phyloP scores from a whole-genome alignment of 306 rosid genomes.

The Trifolium fragiferum region DNA sequence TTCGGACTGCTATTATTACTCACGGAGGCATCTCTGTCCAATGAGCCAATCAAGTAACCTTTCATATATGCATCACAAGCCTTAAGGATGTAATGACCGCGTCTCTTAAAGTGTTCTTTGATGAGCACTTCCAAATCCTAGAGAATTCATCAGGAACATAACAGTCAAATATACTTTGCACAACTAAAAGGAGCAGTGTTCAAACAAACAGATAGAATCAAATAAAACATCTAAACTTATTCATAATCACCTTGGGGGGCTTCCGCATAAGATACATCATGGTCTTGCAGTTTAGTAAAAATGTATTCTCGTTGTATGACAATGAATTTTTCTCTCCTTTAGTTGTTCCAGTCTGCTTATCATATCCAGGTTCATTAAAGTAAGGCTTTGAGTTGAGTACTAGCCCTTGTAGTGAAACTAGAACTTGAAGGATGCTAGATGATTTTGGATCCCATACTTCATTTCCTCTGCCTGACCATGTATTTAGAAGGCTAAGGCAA shows the following conservation, averaged over 20 bases:
- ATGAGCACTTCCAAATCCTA: slow-evolving; percentile 88
- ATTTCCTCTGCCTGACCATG: slow-evolving; percentile 99
- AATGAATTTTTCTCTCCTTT: slow-evolving; percentile 98
- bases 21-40: slow-evolving; percentile 68
- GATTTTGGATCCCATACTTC: slow-evolving; percentile 99
- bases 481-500: slow-evolving; percentile 97
- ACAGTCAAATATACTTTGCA: slow-evolving; percentile 38
- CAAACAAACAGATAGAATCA: background rate
- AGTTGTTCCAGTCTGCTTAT: slow-evolving; percentile 94
- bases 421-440: slow-evolving; percentile 97
- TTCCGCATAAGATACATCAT: slow-evolving; percentile 93
- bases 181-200: slow-evolving; percentile 4
- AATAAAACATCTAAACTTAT: slow-evolving; percentile 10
- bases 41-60: slow-evolving; percentile 83
- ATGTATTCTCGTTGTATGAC: slow-evolving; percentile 94
- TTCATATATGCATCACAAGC: slow-evolving; percentile 96
- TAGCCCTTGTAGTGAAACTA: slow-evolving; percentile 96
- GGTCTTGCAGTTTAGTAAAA: slow-evolving; percentile 91
- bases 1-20: slow-evolving; percentile 62
- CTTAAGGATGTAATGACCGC: slow-evolving; percentile 89
- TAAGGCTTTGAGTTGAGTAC: slow-evolving; percentile 96
- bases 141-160: slow-evolving; percentile 38
- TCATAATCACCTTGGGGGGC: slow-evolving; percentile 83
- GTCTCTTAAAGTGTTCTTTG: slow-evolving; percentile 82
- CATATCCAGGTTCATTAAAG: slow-evolving; percentile 98